phyloP scores from a whole-genome alignment of 768 basidiomycete genomes.

The Pisolithus microcarpus region DNA sequence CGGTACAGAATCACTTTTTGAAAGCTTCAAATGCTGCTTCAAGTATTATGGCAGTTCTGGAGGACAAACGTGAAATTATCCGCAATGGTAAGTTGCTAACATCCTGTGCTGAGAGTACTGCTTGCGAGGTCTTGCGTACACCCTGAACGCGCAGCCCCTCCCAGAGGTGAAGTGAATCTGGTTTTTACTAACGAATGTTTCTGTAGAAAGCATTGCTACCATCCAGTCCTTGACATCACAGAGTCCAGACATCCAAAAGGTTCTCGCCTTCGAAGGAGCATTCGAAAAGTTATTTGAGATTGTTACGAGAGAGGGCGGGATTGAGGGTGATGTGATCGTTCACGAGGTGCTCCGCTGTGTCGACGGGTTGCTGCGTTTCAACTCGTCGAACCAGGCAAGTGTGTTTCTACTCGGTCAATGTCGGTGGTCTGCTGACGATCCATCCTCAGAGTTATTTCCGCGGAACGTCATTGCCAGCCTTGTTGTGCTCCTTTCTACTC shows the following conservation, averaged over 20 bases:
- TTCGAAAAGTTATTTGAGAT: constrained; percentile 94
- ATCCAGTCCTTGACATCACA: constrained; percentile 76
- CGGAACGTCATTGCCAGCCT: constrained; percentile 68
- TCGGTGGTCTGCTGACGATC: constrained; percentile 10
- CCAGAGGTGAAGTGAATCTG: neutral
- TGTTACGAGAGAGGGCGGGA: constrained; percentile 79
- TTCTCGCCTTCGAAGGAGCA: constrained; percentile 92
- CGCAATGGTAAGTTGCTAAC: constrained; percentile 61
- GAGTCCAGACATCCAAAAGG: constrained; percentile 92
- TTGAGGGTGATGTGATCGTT: constrained; percentile 83
- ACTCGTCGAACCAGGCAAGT: constrained; percentile 87
- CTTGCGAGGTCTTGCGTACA: too few relatives aligned
- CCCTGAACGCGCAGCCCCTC: too few relatives aligned
- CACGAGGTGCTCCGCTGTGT: constrained; percentile 83
- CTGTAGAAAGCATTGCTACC: constrained; percentile 73
- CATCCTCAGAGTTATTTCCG: constrained; percentile 84
- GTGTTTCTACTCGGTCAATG: neutral
- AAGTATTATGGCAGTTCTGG: constrained; percentile 66
- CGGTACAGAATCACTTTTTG: constrained; percentile 84
- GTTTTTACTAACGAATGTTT: constrained; percentile 7
- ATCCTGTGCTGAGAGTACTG: too few relatives aligned
- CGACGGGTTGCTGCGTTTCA: constrained; percentile 83
- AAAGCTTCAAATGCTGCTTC: constrained; percentile 72
- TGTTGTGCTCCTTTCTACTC: constrained; percentile 60
- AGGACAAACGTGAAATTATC: constrained; percentile 85